Base-by-base conservation (phyloP, 371 early-diverging fungal species). In the Mucor piriformis region DNA sequence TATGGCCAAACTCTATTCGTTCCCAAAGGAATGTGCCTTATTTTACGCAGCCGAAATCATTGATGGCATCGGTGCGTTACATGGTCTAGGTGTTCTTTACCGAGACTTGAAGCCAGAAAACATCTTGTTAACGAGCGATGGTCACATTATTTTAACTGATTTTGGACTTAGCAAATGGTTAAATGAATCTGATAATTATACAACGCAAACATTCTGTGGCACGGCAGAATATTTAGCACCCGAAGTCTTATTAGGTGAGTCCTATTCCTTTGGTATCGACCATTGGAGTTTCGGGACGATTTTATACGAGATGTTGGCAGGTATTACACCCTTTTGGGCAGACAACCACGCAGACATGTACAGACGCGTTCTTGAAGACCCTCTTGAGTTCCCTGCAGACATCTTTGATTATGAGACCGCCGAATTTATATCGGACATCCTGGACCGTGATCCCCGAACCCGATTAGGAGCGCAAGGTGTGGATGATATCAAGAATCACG, bases 211-310 rank as follows among this genome's bases (percentile, higher is more conserved):
- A 0, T 94, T 95, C 61, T 95, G 97, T 67, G 99, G 99, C 7
- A 97, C 99, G 3, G 91, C 96, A 3, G 97, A 95, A 53, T 93
- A 93, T 50, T 70, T 91, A 20, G 83, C 99, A 1, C 98, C 98
- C 1, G 99, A 98, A 67, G 89, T 97, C 23, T 77, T 99, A 10
- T 64, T 76, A 38, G 90, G 89, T 0, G 79, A 84, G 10, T 81
- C 85, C 25, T 97, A 97, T 62, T 92, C 93, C 6, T 91, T 87
- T 63, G 85, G 84, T 12, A 94, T 94, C 7, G 99, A 99, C 74
- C 90, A 95, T 84, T 99, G 99, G 99, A 89, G 95, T 38, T 79
- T 97, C 6, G 99, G 99, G 0, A 92, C 95, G 1, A 81, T 98
- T 21, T 81, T 97, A 42, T 99, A 91, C 66, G 96, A 91, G 64